Evolutionary conservation across 108 stramenopile genomes (phyloP).

Genomic region (Nitzschia sp.): DNA sequence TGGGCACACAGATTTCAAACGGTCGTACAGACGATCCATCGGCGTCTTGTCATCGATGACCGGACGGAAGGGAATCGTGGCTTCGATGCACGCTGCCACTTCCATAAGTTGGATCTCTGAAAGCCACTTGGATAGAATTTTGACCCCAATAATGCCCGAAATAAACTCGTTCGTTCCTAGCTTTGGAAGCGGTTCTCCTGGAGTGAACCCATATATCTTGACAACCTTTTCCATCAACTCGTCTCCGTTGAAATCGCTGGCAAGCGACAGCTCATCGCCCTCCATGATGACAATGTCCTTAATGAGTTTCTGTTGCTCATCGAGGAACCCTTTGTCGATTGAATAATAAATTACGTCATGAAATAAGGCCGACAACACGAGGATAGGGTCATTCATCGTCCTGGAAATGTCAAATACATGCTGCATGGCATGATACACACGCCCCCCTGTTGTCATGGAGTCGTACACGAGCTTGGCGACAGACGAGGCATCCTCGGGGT

Average conservation of each 20-base stretch:
- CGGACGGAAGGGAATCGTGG: constrained; percentile 68
- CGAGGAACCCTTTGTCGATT: constrained; percentile 49
- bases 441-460: constrained; percentile 47
- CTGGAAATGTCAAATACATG: constrained; percentile 62
- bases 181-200: constrained; percentile 23
- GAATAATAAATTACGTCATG: constrained; percentile 65
- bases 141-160: constrained; percentile 51
- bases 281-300: constrained; percentile 27
- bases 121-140: constrained; percentile 40
- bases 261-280: constrained; percentile 9
- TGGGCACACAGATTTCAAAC: constrained; percentile 18
- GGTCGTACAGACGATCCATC: constrained; percentile 53
- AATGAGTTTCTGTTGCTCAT: constrained; percentile 39
- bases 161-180: constrained; percentile 66
- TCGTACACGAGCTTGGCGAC: constrained; percentile 48
- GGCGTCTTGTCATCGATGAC: constrained; percentile 37
- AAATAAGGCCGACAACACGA: constrained; percentile 54
- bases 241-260: constrained; percentile 15
- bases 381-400: constrained; percentile 43
- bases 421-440: constrained; percentile 58
- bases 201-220: constrained; percentile 17
- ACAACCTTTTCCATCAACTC: constrained; percentile 20
- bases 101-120: constrained; percentile 32
- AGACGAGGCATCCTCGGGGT: constrained; percentile 10
- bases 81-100: constrained; percentile 62